These are phyloP conservation scores for Mucor plumbeus DNA, from an alignment of 371 early-diverging fungal species.

Conservation along the genomic window DNA sequence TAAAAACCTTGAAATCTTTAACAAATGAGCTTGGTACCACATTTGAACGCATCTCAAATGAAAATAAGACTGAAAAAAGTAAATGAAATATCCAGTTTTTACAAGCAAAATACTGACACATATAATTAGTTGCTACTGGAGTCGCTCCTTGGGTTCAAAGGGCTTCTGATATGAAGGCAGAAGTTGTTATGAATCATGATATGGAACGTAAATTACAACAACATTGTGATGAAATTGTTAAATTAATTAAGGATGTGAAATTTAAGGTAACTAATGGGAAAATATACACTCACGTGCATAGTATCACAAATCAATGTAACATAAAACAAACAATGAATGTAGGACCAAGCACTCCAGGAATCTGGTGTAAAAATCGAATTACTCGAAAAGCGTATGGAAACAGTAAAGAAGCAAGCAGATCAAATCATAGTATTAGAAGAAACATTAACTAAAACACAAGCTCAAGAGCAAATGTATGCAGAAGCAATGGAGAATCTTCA, in stretches of 20 bases:
- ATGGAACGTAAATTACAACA: constrained; percentile 77
- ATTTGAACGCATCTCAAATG: constrained; percentile 49
- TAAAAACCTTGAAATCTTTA: constrained; percentile 56
- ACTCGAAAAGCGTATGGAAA: constrained; percentile 77
- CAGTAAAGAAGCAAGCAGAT: constrained; percentile 70
- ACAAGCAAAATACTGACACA: neutral
- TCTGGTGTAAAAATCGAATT: constrained; percentile 75
- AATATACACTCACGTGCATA: neutral
- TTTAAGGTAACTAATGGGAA: constrained; percentile 55
- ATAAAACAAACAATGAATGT: neutral
- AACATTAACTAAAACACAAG: constrained; percentile 60
- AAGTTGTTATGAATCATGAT: constrained; percentile 78
- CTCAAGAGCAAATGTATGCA: constrained; percentile 70
- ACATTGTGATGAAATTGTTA: constrained; percentile 77
- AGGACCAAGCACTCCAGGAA: constrained; percentile 83
- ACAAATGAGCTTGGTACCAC: constrained; percentile 51
- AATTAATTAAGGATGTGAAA: constrained; percentile 75
- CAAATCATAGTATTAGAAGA: constrained; percentile 66
- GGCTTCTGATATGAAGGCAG: constrained; percentile 78
- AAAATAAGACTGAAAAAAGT: constrained; percentile 57
- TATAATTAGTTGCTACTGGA: constrained; percentile 46
- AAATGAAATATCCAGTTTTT: neutral
- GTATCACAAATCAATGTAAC: neutral
- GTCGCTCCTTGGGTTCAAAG: constrained; percentile 84
- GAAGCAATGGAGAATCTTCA: constrained; percentile 80